These are phyloP conservation scores for Candida frijolesensis DNA, from an alignment of 1,139 yeast genomes.

Conservation along the genomic window DNA sequence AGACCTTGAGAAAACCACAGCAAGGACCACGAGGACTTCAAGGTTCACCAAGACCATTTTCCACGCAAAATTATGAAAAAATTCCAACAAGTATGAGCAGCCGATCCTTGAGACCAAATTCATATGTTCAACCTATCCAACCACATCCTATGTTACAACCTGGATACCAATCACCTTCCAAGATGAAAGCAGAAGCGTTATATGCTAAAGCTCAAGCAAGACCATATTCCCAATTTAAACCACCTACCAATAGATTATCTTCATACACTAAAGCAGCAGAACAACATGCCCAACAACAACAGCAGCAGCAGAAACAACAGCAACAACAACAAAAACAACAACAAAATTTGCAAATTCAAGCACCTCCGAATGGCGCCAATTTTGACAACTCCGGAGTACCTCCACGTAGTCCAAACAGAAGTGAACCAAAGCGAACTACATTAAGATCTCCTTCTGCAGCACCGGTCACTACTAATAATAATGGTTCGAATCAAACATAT, in stretches of 20 bases:
- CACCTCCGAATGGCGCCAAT: conserved; percentile 37
- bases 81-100: conserved; percentile 29
- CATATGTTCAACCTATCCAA: conserved; percentile 45
- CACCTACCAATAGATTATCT: conserved; percentile 42
- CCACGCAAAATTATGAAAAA: conserved; percentile 17
- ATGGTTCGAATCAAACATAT: not conserved
- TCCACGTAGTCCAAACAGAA: conserved; percentile 12
- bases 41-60: conserved; percentile 33
- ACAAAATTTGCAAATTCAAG: not conserved
- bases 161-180: conserved; percentile 45
- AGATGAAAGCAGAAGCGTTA: conserved; percentile 48
- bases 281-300: not conserved
- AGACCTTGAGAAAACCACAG: conserved; percentile 30
- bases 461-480: conserved; percentile 8
- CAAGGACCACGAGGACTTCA: conserved; percentile 4
- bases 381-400: conserved; percentile 38
- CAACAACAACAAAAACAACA: not conserved
- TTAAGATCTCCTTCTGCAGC: conserved; percentile 11
- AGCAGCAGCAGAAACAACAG: not conserved
- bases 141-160: conserved; percentile 47
- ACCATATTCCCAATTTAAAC: conserved; percentile 43
- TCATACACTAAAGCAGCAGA: conserved; percentile 51
- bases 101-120: conserved; percentile 35
- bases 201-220: conserved; percentile 52
- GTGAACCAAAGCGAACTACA: conserved; percentile 11